These are phyloP conservation scores for Vicia faba DNA, from an alignment of 306 rosid genomes.

Conservation along the genomic window DNA sequence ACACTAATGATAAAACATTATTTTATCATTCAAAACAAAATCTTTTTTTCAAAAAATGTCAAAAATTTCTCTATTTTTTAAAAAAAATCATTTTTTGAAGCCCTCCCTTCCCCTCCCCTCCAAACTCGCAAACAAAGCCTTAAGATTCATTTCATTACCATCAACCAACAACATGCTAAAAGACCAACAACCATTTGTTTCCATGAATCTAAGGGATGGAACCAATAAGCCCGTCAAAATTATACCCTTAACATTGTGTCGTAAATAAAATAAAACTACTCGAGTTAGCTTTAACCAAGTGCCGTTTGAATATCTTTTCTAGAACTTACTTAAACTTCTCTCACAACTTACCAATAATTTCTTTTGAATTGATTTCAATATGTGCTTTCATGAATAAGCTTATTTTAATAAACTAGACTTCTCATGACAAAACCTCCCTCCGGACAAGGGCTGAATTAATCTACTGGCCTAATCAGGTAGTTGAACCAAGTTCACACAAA, in stretches of 20 bases:
- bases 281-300: not conserved
- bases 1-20: too few species aligned
- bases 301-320: not conserved
- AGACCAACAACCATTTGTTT: conserved; percentile 27
- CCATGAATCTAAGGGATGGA: conserved; percentile 24
- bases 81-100: too few species aligned
- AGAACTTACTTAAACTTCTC: not conserved
- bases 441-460: not conserved
- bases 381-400: not conserved
- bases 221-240: conserved; percentile 1
- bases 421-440: not conserved
- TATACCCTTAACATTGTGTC: not conserved
- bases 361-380: not conserved
- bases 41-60: too few species aligned
- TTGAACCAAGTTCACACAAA: not conserved
- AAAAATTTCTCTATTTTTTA: too few species aligned
- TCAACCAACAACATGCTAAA: conserved; percentile 5
- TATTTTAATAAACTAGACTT: not conserved
- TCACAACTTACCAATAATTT: not conserved
- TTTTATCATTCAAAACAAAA: too few species aligned
- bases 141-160: conserved; percentile 9
- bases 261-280: conserved; percentile 11
- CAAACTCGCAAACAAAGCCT: too few species aligned
- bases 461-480: not conserved
- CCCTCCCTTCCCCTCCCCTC: too few species aligned